Conservation (phyloP, 441 rosid species). For the Erodium texanum region DNA sequence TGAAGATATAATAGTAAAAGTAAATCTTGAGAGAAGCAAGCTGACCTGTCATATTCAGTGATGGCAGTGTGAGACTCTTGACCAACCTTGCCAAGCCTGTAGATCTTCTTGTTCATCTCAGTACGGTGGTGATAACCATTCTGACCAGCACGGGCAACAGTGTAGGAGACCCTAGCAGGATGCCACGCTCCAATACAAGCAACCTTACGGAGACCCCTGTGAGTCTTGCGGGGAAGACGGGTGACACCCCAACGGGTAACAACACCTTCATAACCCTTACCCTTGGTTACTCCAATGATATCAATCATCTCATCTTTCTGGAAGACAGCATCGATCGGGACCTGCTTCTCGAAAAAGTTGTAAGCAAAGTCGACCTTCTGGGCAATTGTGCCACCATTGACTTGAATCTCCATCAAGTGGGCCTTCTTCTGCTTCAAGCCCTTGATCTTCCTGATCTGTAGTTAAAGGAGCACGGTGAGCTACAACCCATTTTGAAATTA, state of each 20-base stretch:
- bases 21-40: no score
- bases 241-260: slow-evolving; percentile 97
- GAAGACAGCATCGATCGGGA: slow-evolving; percentile 70
- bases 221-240: slow-evolving; percentile 93
- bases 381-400: slow-evolving; percentile 75
- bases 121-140: slow-evolving; percentile 95
- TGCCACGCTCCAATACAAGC: slow-evolving; percentile 98
- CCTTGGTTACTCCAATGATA: slow-evolving; percentile 81
- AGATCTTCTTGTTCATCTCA: slow-evolving; percentile 83
- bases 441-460: slow-evolving; percentile 84
- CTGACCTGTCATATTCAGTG: slow-evolving; percentile 75
- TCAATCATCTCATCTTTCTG: slow-evolving; percentile 93
- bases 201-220: slow-evolving; percentile 87
- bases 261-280: slow-evolving; percentile 91
- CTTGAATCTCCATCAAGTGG: slow-evolving; percentile 81
- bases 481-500: no score
- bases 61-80: slow-evolving; percentile 56
- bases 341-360: slow-evolving; percentile 77
- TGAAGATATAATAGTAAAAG: no score
- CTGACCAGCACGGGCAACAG: slow-evolving; percentile 85
- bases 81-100: slow-evolving; percentile 66
- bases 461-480: no score
- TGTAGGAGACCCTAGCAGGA: slow-evolving; percentile 89
- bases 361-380: slow-evolving; percentile 78
- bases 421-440: slow-evolving; percentile 94